Conservation (phyloP, 306 rosid genomes). For the Prunus persica region Prunus_persica_NCBIv2 NC_034009.1:45003501-45004000, state of each 20-base stretch:
- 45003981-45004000: background rate
- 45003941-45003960: slow-evolving; percentile 2
- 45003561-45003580: slow-evolving; percentile 15
- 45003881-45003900: background rate
- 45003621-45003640: background rate
- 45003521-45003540: background rate
- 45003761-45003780: slow-evolving; percentile 26
- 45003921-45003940: slow-evolving; percentile 12
- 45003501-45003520: slow-evolving; percentile 40
- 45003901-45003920: background rate
- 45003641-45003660: slow-evolving; percentile 34
- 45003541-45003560: slow-evolving; percentile 27
- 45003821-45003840: background rate
- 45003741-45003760: slow-evolving; percentile 29
- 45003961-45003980: background rate
- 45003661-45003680: slow-evolving; percentile 47
- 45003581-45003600: slow-evolving; percentile 14
- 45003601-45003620: slow-evolving; percentile 31
- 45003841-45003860: slow-evolving; percentile 25
- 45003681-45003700: slow-evolving; percentile 12
- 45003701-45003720: background rate
- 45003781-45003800: background rate
- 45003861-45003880: slow-evolving; percentile 27
- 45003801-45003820: background rate
- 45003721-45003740: background rate